These are phyloP conservation scores for Claviceps sp. DNA, from an alignment of 2,329 filamentous ascomycete genomes.

Conservation along the genomic window DNA sequence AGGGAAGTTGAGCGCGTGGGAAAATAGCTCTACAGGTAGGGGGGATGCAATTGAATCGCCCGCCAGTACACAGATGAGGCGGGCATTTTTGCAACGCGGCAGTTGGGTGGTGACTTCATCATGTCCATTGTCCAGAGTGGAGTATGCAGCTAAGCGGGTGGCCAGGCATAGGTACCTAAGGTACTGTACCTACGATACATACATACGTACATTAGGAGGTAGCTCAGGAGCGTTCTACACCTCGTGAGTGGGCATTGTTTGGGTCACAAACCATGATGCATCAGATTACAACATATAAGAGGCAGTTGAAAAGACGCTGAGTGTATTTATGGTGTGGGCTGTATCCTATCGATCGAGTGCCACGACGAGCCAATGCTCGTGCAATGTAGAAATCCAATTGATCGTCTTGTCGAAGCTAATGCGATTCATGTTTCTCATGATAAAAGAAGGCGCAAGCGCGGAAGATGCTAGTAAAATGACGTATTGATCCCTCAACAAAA, in stretches of 20 bases:
- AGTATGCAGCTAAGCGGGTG: constrained; percentile 1
- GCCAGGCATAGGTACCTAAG: background rate
- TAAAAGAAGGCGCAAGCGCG: background rate
- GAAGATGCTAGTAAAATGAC: background rate
- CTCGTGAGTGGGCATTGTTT: background rate
- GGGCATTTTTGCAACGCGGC: background rate
- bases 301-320: background rate
- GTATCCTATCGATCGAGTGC: background rate
- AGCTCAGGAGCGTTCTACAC: background rate
- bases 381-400: background rate
- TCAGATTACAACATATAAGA: background rate
- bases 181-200: too few relatives aligned
- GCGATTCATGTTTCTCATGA: background rate
- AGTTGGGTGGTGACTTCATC: background rate
- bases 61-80: background rate
- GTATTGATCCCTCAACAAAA: background rate
- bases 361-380: background rate
- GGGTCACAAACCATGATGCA: background rate
- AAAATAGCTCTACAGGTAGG: too few relatives aligned
- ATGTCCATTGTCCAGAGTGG: too few relatives aligned
- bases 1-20: background rate
- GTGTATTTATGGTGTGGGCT: background rate
- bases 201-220: background rate
- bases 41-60: too few relatives aligned
- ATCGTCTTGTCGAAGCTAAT: background rate